phyloP scores from a whole-genome alignment of 2,329 filamentous ascomycete genomes.

The Sarocladium oryzae region DNA sequence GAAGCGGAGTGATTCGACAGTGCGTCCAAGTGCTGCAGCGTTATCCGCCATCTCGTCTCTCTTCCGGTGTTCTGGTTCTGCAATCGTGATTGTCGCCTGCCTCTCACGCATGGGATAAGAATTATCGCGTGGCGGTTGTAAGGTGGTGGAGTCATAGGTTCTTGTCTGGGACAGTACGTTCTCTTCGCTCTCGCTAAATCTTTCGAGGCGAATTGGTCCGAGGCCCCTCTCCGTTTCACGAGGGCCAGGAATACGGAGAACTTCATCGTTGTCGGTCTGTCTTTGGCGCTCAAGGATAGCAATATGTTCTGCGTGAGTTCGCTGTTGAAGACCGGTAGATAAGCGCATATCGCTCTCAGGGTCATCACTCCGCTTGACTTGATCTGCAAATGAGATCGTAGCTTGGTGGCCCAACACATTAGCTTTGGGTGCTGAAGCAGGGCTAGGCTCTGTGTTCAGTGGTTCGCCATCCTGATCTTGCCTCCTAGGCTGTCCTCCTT shows the following conservation, averaged over 20 bases:
- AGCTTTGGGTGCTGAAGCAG: background rate
- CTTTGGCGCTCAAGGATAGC: conserved; percentile 82
- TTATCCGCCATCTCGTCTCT: conserved; percentile 34
- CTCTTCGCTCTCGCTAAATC: conserved; percentile 30
- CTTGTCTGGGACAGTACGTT: conserved; percentile 19
- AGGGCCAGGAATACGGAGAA: conserved; percentile 84
- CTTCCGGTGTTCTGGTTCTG: conserved; percentile 47
- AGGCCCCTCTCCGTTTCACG: conserved; percentile 82
- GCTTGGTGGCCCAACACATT: conserved; percentile 16
- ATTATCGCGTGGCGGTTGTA: conserved; percentile 16
- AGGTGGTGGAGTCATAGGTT: conserved; percentile 21
- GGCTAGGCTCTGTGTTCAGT: background rate
- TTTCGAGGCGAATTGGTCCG: conserved; percentile 51
- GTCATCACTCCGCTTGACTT: conserved; percentile 54
- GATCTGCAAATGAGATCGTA: conserved; percentile 61
- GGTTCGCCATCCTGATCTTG: conserved; percentile 11
- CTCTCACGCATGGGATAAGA: conserved; percentile 26
- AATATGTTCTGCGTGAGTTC: conserved; percentile 70
- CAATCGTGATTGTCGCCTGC: conserved; percentile 57
- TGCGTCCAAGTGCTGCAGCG: conserved; percentile 32
- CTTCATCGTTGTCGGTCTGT: conserved; percentile 59
- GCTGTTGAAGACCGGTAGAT: conserved; percentile 27
- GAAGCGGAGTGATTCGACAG: conserved; percentile 34
- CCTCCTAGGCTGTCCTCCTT: background rate
- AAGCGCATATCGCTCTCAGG: conserved; percentile 23